These are phyloP conservation scores for Dalbergia oliveri DNA, from an alignment of 306 rosid species.

Conservation along the genomic window DNA sequence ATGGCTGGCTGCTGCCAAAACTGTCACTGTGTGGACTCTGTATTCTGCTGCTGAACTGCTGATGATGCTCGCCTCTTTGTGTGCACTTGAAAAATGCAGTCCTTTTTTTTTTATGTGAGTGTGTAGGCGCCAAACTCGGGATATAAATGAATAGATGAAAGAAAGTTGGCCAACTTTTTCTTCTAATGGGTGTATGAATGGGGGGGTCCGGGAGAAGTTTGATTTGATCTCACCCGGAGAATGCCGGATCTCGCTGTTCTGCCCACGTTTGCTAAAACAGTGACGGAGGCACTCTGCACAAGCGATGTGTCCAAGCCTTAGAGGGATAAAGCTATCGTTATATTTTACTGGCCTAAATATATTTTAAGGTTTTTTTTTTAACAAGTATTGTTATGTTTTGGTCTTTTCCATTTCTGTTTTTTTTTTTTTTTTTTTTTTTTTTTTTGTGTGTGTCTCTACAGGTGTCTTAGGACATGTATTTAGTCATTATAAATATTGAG, in stretches of 20 bases:
- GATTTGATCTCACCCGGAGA: constrained; percentile 1
- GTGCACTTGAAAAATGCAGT: neutral
- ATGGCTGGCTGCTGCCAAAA: constrained; percentile 50
- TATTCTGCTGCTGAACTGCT: neutral
- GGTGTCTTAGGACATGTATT: too few species aligned
- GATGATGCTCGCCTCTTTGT: neutral
- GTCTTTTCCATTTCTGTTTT: too few species aligned
- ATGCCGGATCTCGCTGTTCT: neutral
- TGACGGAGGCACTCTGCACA: neutral
- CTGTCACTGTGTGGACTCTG: constrained; percentile 35
- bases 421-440: too few species aligned
- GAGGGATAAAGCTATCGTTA: too few species aligned
- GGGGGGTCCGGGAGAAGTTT: neutral
- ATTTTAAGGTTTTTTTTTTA: too few species aligned
- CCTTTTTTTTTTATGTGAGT: neutral
- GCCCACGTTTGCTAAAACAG: neutral
- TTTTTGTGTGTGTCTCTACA: too few species aligned
- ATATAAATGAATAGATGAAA: neutral
- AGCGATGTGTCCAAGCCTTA: too few species aligned
- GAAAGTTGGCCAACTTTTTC: neutral
- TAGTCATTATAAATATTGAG: too few species aligned
- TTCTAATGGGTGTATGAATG: too few species aligned
- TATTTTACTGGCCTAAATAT: too few species aligned
- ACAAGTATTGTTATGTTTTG: too few species aligned
- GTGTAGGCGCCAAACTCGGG: neutral